Evolutionary conservation across 2,329 filamentous ascomycete genomes (phyloP).

Genomic region (Botrytis squamosa): DNA sequence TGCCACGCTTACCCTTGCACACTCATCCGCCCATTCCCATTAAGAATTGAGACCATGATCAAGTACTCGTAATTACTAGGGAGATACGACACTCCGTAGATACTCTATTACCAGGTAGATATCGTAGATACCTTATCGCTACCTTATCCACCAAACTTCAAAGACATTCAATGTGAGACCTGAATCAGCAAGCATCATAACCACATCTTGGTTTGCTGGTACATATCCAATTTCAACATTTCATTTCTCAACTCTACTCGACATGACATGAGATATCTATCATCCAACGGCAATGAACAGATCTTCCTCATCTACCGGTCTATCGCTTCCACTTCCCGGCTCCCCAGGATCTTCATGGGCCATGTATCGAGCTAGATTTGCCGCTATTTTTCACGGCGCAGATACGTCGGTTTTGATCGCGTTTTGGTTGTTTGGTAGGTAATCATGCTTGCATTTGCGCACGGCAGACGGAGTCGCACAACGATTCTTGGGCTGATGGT

Average conservation of each 20-base stretch:
- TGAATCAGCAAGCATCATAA: constrained; percentile 1
- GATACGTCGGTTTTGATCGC: constrained; percentile 72
- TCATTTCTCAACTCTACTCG: not conserved
- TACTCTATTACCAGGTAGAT: not conserved
- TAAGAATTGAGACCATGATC: not conserved
- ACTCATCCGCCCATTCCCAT: not conserved
- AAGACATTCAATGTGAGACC: not conserved
- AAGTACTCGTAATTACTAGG: not conserved
- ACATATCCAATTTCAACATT: not conserved
- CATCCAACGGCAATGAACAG: constrained; percentile 26
- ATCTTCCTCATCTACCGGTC: constrained; percentile 34
- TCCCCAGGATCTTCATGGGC: constrained; percentile 67
- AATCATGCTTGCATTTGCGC: constrained; percentile 3
- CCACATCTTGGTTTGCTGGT: not conserved
- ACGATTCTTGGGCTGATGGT: not conserved
- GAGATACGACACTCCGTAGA: not conserved
- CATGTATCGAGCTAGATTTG: constrained; percentile 66
- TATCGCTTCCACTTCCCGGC: constrained; percentile 56
- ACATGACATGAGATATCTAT: not conserved
- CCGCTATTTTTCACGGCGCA: constrained; percentile 61
- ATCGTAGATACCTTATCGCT: not conserved
- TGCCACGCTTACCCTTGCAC: not conserved
- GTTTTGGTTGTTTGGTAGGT: constrained; percentile 90
- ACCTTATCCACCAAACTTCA: not conserved
- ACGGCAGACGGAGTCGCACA: not conserved